Evolutionary conservation across 179 eudicot genomes (phyloP).

Genomic region (Silene vulgaris): DNA sequence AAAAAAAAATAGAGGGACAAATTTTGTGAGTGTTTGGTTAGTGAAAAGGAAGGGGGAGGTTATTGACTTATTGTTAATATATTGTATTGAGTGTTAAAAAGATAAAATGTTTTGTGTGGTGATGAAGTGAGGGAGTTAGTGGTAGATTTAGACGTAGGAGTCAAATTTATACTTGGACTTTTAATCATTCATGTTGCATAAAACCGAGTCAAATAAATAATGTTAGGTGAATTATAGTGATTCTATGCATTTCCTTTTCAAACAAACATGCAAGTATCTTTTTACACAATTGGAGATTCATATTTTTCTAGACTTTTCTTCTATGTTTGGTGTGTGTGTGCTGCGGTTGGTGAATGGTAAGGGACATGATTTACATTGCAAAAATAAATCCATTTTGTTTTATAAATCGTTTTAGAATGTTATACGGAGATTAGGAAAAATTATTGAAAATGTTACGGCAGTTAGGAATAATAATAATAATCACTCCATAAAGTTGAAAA

Average conservation of each 20-base stretch:
- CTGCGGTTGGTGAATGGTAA: not conserved
- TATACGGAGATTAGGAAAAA: no score
- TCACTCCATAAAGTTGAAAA: no score
- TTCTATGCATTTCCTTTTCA: constrained; percentile 1
- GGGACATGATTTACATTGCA: no score
- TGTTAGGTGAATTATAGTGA: constrained; percentile 1
- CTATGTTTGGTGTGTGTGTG: not conserved
- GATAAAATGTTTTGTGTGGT: constrained; percentile 1
- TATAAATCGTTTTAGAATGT: no score
- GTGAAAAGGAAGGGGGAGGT: constrained; percentile 21
- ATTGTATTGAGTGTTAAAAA: not conserved
- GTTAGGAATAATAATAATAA: no score
- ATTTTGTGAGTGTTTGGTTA: constrained; percentile 14
- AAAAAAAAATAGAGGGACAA: not conserved
- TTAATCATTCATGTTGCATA: not conserved
- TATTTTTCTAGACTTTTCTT: no score
- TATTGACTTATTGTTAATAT: no score
- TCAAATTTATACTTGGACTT: not conserved
- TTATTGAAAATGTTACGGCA: no score
- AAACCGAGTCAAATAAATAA: not conserved
- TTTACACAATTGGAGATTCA: not conserved
- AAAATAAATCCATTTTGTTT: no score
- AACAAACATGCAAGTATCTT: not conserved
- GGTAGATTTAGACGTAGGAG: constrained; percentile 7
- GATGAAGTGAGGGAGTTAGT: constrained; percentile 12